Evolutionary conservation across 2,329 filamentous ascomycete species (phyloP).

Genomic region (Elsinoe australis): DNA sequence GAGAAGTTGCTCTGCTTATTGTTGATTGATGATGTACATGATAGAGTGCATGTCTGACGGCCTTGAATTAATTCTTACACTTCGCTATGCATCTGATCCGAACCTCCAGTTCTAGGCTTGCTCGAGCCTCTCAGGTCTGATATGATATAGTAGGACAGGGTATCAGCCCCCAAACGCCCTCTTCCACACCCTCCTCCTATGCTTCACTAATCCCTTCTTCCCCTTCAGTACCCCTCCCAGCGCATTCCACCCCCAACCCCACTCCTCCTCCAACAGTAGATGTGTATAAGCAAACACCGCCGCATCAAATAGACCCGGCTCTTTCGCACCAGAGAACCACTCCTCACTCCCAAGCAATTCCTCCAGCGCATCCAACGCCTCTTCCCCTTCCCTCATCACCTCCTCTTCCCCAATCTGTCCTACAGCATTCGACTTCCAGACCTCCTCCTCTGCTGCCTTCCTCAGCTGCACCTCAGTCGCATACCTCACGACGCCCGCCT

Average conservation of each 20-base stretch:
- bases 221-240: constrained; percentile 51
- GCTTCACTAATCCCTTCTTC: constrained; percentile 56
- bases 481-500: constrained; percentile 54
- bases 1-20: constrained; percentile 6
- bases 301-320: constrained; percentile 75
- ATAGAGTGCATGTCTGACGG: too few species aligned
- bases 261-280: constrained; percentile 58
- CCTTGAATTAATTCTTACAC: too few species aligned
- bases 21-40: constrained; percentile 7
- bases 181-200: constrained; percentile 52
- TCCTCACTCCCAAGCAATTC: constrained; percentile 48
- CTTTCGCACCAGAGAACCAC: constrained; percentile 53
- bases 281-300: constrained; percentile 85
- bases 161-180: constrained; percentile 2
- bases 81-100: too few species aligned
- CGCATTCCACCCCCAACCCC: constrained; percentile 58
- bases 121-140: too few species aligned
- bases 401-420: constrained; percentile 43
- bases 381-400: constrained; percentile 53
- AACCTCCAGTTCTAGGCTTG: too few species aligned
- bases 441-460: constrained; percentile 63
- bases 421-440: constrained; percentile 50
- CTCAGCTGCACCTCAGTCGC: constrained; percentile 60
- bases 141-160: neutral
- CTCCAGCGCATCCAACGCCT: constrained; percentile 56